Evolutionary conservation across 2,329 filamentous ascomycete genomes (phyloP).

Genomic region (Aspergillus intermedius): DNA sequence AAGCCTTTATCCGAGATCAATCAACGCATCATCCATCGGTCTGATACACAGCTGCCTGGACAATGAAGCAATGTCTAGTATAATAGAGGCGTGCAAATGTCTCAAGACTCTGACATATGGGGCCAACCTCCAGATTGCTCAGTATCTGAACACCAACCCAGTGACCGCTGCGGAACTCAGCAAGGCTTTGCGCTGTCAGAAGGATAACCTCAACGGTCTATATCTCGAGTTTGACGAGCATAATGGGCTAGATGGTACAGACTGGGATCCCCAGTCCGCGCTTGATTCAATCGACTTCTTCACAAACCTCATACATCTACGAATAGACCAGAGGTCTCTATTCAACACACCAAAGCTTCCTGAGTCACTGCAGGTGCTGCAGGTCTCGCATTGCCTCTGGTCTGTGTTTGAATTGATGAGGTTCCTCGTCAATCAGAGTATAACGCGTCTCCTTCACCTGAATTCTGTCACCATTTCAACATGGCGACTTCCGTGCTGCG

Average conservation of each 20-base stretch:
- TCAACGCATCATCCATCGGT: background rate
- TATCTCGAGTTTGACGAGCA: background rate
- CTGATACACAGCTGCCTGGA: background rate
- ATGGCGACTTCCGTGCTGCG: too few relatives aligned
- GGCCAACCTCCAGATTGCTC: background rate
- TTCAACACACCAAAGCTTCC: background rate
- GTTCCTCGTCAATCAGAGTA: too few relatives aligned
- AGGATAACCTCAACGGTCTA: constrained; percentile 1
- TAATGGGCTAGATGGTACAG: background rate
- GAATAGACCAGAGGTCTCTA: constrained; percentile 4
- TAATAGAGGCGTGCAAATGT: background rate
- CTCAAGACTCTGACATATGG: background rate
- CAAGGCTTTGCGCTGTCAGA: background rate
- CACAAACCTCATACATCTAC: constrained; percentile 1
- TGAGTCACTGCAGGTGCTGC: background rate
- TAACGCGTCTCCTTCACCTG: too few relatives aligned
- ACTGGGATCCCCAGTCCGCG: background rate
- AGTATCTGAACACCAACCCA: too few relatives aligned
- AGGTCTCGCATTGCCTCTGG: too few relatives aligned
- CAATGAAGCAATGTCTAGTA: background rate
- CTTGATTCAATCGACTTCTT: constrained; percentile 3
- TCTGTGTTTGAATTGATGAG: too few relatives aligned
- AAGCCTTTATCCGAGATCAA: background rate
- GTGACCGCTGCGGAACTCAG: constrained; percentile 1
- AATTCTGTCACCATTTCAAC: too few relatives aligned